A percentile compares a stretch with the other conserved stretches of the same genome.
Conservation (phyloP, 768 basidiomycete species). For the Auriculariales sp. region DNA sequence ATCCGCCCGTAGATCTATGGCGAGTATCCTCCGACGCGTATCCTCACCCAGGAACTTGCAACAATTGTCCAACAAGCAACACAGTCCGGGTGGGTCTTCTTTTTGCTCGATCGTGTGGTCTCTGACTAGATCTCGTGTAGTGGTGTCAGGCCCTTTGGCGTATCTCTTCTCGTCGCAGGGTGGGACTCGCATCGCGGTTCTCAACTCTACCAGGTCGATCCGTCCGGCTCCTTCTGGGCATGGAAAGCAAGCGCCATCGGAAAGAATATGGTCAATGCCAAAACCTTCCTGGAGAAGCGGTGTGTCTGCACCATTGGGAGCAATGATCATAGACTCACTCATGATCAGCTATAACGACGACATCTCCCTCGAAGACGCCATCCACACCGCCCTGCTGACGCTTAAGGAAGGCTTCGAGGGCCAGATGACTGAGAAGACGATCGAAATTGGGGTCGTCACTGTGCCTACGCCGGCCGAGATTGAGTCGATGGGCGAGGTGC, state of each 20-base stretch:
- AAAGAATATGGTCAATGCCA: constrained; percentile 99
- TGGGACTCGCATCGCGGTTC: constrained; percentile 94
- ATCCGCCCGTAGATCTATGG: constrained; percentile 46
- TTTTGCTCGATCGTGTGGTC: constrained; percentile 7
- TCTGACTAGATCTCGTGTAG: constrained; percentile 26
- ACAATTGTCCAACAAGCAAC: constrained; percentile 99
- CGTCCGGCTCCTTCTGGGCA: constrained; percentile 98
- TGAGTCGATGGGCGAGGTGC: constrained; percentile 48
- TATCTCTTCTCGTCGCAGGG: constrained; percentile 91
- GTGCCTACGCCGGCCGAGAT: constrained; percentile 55
- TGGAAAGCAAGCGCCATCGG: constrained; percentile 99
- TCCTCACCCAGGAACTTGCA: constrained; percentile 93
- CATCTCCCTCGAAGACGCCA: constrained; percentile 95
- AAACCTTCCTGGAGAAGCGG: constrained; percentile 99
- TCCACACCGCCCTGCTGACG: constrained; percentile 94
- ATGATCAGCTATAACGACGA: constrained; percentile 86
- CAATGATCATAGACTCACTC: constrained; percentile 9
- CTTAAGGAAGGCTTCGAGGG: constrained; percentile 99
- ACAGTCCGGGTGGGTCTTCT: constrained; percentile 72
- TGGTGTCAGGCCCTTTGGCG: constrained; percentile 97
- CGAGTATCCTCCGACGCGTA: constrained; percentile 93
- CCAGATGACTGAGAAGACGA: constrained; percentile 99
- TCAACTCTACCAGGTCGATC: constrained; percentile 97
- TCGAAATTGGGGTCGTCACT: constrained; percentile 94
- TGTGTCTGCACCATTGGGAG: constrained; percentile 23